These are phyloP conservation scores for Solanum okadae DNA, from an alignment of 257 asterid species.

Conservation along the genomic window DNA sequence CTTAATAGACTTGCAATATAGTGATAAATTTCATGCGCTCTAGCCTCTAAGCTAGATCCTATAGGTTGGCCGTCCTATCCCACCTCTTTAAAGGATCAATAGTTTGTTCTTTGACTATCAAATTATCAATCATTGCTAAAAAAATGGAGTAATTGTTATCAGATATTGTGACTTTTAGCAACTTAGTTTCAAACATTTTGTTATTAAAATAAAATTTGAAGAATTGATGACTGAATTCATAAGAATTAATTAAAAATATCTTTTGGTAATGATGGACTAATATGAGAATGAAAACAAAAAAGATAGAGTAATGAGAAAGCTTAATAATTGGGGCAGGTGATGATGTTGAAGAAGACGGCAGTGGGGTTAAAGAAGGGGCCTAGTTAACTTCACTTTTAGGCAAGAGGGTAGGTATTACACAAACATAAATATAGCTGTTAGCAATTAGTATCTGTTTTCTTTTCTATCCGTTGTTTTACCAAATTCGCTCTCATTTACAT, in stretches of 20 bases:
- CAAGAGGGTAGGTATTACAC: not conserved
- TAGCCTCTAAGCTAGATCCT: not conserved
- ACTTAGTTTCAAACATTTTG: not conserved
- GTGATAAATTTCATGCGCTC: not conserved
- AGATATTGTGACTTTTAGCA: not conserved
- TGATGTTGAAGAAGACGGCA: not conserved
- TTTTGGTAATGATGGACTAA: not conserved
- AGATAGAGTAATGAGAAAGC: not conserved
- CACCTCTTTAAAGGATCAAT: not conserved
- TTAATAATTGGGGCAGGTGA: constrained; percentile 5
- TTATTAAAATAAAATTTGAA: not conserved
- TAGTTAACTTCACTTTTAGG: not conserved
- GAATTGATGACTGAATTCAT: not conserved
- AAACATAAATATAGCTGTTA: not conserved
- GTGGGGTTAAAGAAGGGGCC: not conserved
- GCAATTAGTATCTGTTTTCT: not conserved
- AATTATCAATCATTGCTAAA: not conserved
- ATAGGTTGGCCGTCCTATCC: not conserved
- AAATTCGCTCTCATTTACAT: not conserved
- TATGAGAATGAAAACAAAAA: not conserved
- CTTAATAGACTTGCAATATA: not conserved
- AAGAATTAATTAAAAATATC: not conserved
- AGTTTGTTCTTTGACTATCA: not conserved
- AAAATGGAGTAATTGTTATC: too few relatives aligned
- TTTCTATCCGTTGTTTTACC: too few relatives aligned